Conservation (phyloP, 1,284 basidiomycete species). For the Cystobasidiaceae sp. region DNA sequence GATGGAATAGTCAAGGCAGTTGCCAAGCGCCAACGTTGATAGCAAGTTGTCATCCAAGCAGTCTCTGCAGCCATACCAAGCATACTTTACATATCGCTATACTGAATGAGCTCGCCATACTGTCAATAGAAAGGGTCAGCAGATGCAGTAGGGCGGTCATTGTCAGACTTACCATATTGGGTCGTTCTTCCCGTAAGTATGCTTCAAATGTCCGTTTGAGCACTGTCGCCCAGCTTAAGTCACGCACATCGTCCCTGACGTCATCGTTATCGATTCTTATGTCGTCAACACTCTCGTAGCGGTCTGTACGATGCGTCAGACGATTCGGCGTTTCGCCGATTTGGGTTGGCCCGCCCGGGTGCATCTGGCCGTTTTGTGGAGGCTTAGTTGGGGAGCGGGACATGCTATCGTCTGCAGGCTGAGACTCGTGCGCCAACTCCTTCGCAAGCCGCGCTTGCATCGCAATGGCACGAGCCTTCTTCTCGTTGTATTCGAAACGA, state of each 20-base stretch:
- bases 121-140: too few relatives aligned
- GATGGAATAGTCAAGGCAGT: too few relatives aligned
- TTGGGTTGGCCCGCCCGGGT: constrained; percentile 3
- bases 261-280: constrained; percentile 44
- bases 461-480: constrained; percentile 51
- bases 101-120: too few relatives aligned
- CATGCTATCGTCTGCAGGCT: constrained; percentile 6
- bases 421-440: neutral
- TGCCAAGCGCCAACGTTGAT: too few relatives aligned
- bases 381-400: constrained; percentile 32
- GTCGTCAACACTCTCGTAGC: constrained; percentile 34
- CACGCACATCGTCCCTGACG: constrained; percentile 53
- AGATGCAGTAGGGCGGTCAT: too few relatives aligned
- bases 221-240: constrained; percentile 83
- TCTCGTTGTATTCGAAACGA: constrained; percentile 68
- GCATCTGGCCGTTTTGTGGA: neutral
- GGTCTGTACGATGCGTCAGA: constrained; percentile 33
- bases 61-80: too few relatives aligned
- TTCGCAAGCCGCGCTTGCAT: constrained; percentile 27
- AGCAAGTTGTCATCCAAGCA: too few relatives aligned
- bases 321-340: constrained; percentile 3
- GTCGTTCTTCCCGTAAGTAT: constrained; percentile 75
- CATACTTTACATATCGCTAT: too few relatives aligned
- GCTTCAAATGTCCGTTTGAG: constrained; percentile 86
- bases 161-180: constrained; percentile 44